These are phyloP conservation scores for Myxozyma neotropica DNA, from an alignment of 805 yeast genomes.

Conservation along the genomic window DNA sequence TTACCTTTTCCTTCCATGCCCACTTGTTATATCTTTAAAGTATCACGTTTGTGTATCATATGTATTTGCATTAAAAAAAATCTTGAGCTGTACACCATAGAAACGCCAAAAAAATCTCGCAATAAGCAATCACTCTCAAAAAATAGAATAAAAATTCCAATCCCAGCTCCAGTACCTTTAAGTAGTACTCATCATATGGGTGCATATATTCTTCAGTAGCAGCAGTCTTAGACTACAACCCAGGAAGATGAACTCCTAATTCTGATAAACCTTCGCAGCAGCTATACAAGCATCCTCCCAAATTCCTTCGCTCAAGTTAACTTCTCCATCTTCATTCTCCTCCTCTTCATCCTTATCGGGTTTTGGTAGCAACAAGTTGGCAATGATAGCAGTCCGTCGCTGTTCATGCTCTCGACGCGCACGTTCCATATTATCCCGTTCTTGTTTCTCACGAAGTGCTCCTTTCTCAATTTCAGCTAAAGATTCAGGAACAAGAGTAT, in stretches of 20 bases:
- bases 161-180: too few relatives aligned
- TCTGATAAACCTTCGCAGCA: constrained; percentile 39
- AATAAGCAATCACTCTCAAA: too few relatives aligned
- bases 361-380: constrained; percentile 33
- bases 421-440: constrained; percentile 12
- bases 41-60: too few relatives aligned
- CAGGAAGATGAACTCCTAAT: constrained; percentile 35
- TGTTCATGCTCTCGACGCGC: constrained; percentile 14
- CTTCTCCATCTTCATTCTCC: constrained; percentile 12
- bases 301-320: constrained; percentile 33
- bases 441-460: constrained; percentile 24
- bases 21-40: too few relatives aligned
- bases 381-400: constrained; percentile 28
- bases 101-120: background rate
- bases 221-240: constrained; percentile 22
- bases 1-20: background rate
- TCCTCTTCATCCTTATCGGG: constrained; percentile 31
- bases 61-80: too few relatives aligned
- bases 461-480: constrained; percentile 38
- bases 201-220: background rate
- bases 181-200: background rate
- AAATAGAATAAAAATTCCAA: too few relatives aligned
- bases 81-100: background rate
- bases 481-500: constrained; percentile 34
- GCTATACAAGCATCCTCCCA: constrained; percentile 40